These are phyloP conservation scores for Phytopythium vexans DNA, from an alignment of 352 stramenopile species.

Conservation along the genomic window DNA sequence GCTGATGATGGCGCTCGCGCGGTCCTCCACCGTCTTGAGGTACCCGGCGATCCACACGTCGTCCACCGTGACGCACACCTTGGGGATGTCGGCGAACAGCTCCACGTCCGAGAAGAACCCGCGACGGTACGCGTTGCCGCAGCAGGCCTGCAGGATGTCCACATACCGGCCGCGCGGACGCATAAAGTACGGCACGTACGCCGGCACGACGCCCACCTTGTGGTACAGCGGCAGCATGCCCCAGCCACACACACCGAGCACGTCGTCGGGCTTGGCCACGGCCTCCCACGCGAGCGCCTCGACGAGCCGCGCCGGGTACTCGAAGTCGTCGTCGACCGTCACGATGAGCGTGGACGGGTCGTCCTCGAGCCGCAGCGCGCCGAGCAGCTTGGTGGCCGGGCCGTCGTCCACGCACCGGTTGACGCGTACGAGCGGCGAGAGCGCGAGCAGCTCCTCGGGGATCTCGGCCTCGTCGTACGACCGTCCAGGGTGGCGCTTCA, in stretches of 20 bases:
- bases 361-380: slow-evolving; percentile 53
- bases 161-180: slow-evolving; percentile 64
- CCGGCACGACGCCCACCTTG: slow-evolving; percentile 67
- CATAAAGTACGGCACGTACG: slow-evolving; percentile 85
- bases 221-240: slow-evolving; percentile 76
- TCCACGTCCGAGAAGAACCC: slow-evolving; percentile 75
- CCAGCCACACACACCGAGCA: slow-evolving; percentile 74
- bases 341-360: slow-evolving; percentile 70
- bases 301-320: slow-evolving; percentile 61
- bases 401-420: slow-evolving; percentile 81
- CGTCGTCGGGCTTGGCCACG: slow-evolving; percentile 48
- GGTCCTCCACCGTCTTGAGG: slow-evolving; percentile 59
- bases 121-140: slow-evolving; percentile 67
- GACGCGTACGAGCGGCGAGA: slow-evolving; percentile 52
- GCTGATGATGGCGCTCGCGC: slow-evolving; percentile 63
- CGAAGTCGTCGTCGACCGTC: slow-evolving; percentile 82
- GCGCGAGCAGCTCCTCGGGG: slow-evolving; percentile 33
- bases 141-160: slow-evolving; percentile 73
- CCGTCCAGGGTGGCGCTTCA: slow-evolving; percentile 73
- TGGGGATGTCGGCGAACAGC: slow-evolving; percentile 58
- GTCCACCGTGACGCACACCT: slow-evolving; percentile 75
- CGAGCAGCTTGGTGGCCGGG: slow-evolving; percentile 74
- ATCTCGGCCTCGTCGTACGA: slow-evolving; percentile 75
- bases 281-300: slow-evolving; percentile 71
- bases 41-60: slow-evolving; percentile 84